Base-by-base conservation (phyloP, 148 eudicot genomes). In the Vaccinium darrowii region DNA sequence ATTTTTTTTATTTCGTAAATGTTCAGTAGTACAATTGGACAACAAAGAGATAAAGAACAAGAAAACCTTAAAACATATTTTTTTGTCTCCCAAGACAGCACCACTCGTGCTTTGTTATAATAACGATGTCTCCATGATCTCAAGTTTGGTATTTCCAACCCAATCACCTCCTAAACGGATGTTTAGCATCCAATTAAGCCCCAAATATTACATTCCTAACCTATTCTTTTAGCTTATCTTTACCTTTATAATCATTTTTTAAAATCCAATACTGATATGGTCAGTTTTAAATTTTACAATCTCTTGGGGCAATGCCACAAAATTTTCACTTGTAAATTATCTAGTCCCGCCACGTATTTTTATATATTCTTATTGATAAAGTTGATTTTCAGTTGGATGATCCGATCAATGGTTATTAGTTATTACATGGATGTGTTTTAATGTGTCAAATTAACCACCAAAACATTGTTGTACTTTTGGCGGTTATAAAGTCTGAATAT, bases 111-210 rank as follows among this genome's bases (percentile, higher is more conserved):
- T 63, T 63, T 63, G 71, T 63, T 63, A 63, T 63, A n/a, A 63
- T 63, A 63, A 63, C 71, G 71, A 23, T 63, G 71, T 63, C 71
- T 63, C 71, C 71, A 63, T 63, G 71, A 63, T 63, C 71, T 63
- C 27, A 63, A 63, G 3, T 63, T 63, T n/a, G 14, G 30, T 27
- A n/a, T 23, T 63, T 63, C 30, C 71, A 23, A 23, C 30, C 10
- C 13, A 16, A n/a, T 63, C 71, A 63, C 30, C 13, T 63, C 71
- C 71, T 9, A n/a, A 63, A 23, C 71, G 8, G 30, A 23, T 3
- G 30, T 63, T 63, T 23, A 63, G 71, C 71, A 63, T 63, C 71
- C 0, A 63, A 63, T 63, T 63, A 63, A 63, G 71, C 71, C 30
- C 27, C 71, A 63, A 27, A 9, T 9, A n/a, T n/a, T 63, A n/a